phyloP scores from a whole-genome alignment of 768 basidiomycete species.

The Sarcodon aspratus region DNA sequence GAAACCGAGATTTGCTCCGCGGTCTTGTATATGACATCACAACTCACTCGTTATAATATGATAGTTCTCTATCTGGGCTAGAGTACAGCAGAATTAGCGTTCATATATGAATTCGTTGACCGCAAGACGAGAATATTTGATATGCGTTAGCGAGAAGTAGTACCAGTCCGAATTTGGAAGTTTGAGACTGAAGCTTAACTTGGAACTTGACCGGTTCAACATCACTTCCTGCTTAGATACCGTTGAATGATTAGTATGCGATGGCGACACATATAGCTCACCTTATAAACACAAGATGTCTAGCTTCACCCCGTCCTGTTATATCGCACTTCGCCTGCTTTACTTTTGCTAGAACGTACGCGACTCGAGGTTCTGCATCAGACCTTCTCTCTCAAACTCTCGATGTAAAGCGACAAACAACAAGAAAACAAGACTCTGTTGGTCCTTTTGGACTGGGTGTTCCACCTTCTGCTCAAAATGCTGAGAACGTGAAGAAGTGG shows the following conservation, averaged over 20 bases:
- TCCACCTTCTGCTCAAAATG: conserved; percentile 38
- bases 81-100: too few relatives aligned
- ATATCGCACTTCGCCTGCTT: not conserved
- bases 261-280: not conserved
- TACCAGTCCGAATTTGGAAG: too few relatives aligned
- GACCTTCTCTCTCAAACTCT: conserved; percentile 53
- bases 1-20: too few relatives aligned
- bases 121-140: not conserved
- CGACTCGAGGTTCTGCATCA: conserved; percentile 35
- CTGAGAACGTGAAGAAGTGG: conserved; percentile 61
- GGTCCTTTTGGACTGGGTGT: conserved; percentile 74
- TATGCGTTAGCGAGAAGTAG: too few relatives aligned
- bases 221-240: not conserved
- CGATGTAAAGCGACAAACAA: conserved; percentile 38
- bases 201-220: too few relatives aligned
- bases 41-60: too few relatives aligned
- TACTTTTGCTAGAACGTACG: conserved; percentile 21
- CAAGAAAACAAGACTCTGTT: conserved; percentile 41
- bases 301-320: not conserved
- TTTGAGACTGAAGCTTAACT: too few relatives aligned
- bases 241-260: not conserved
- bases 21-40: too few relatives aligned
- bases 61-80: too few relatives aligned
- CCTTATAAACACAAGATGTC: not conserved
- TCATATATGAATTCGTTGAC: not conserved